Conservation (phyloP, 176 grass and related monocot genomes). For the Bolboschoenus planiculmis region DNA sequence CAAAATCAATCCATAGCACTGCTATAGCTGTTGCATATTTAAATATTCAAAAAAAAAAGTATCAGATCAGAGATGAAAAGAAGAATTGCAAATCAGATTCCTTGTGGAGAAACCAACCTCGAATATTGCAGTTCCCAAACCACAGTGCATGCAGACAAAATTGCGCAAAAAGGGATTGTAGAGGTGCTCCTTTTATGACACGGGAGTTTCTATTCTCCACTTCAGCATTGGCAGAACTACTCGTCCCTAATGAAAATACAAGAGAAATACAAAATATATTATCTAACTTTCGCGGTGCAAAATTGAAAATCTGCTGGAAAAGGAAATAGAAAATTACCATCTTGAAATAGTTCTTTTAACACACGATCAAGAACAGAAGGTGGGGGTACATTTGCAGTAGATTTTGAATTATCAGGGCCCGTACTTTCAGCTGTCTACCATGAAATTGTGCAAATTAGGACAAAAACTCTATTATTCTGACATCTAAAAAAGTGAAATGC, state of each 20-base stretch:
- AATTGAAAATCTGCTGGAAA: conserved; percentile 21
- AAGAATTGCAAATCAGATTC: not conserved
- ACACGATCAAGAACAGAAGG: conserved; percentile 84
- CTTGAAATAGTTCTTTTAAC: conserved; percentile 88
- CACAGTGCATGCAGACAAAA: conserved; percentile 92
- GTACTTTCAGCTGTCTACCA: conserved; percentile 92
- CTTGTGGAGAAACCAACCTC: conserved; percentile 39
- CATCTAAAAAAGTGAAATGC: not conserved
- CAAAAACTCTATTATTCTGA: conserved; percentile 11
- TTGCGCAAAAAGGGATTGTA: conserved; percentile 83
- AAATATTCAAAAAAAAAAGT: conserved; percentile 3
- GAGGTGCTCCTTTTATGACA: conserved; percentile 76
- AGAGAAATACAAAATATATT: conserved; percentile 1
- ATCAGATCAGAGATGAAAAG: conserved; percentile 18
- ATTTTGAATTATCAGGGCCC: conserved; percentile 62
- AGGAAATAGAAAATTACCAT: conserved; percentile 45
- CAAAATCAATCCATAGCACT: conserved; percentile 95
- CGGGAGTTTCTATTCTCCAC: conserved; percentile 57
- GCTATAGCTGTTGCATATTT: conserved; percentile 61
- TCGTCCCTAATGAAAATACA: conserved; percentile 41
- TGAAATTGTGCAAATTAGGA: conserved; percentile 49
- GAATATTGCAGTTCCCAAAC: conserved; percentile 96
- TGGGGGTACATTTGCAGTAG: conserved; percentile 57
- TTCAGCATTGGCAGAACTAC: conserved; percentile 34
- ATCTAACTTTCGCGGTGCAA: not conserved